These are phyloP conservation scores for Nadsonia starkeyi-henricii DNA, from an alignment of 1,139 yeast species.

Conservation along the genomic window DNA sequence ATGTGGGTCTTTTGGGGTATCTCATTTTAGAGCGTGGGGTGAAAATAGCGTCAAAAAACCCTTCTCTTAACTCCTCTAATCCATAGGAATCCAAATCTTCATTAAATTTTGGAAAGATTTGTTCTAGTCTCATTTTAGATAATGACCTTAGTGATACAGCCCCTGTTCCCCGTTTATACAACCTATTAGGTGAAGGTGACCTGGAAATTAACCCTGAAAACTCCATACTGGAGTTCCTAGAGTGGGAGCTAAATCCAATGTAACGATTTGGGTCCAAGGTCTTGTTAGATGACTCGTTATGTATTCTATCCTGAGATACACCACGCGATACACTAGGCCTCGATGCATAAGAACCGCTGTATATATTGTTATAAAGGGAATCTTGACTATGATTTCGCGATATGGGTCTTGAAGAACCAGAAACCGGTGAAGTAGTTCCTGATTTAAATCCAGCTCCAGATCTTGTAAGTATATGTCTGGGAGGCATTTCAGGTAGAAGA, in stretches of 20 bases:
- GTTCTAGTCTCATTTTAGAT: neutral
- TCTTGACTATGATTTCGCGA: no score
- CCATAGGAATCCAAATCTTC: constrained; percentile 24
- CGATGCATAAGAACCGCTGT: neutral
- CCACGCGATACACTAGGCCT: neutral
- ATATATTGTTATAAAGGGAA: neutral
- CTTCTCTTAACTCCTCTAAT: constrained; percentile 32
- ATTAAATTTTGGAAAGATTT: constrained; percentile 5
- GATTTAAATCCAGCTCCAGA: neutral
- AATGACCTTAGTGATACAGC: neutral
- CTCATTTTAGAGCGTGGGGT: constrained; percentile 20
- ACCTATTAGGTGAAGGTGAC: neutral
- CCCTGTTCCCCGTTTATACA: neutral
- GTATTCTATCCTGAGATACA: neutral
- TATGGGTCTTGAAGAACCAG: no score
- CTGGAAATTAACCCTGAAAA: neutral
- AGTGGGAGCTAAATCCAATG: neutral
- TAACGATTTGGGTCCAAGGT: no score
- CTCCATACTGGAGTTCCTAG: neutral
- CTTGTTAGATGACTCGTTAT: no score
- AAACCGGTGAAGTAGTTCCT: neutral
- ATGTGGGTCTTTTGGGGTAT: neutral
- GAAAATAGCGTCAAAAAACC: constrained; percentile 35
- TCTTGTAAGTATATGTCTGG: neutral
- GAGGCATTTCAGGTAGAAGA: no score